A percentile compares a stretch with the other conserved stretches of the same genome.
Evolutionary conservation across 176 grass and related monocot genomes (phyloP).

Genomic region (Oryza nivara): DNA sequence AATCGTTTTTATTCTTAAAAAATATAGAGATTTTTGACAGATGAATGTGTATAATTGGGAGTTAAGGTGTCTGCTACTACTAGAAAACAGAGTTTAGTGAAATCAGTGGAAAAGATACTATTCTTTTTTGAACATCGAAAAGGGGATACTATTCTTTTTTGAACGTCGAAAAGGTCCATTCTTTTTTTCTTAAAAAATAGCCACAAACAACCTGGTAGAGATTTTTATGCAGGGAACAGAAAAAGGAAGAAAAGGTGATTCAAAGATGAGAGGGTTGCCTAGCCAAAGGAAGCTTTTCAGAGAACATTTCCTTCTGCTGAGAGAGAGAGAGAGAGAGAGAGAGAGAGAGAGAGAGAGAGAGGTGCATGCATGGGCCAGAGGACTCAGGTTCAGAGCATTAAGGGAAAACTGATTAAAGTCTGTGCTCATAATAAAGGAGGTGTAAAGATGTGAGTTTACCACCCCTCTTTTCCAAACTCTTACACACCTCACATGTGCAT

Average conservation of each 20-base stretch:
- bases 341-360: background rate
- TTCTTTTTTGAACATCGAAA: background rate
- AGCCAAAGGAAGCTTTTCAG: slow-evolving; percentile 59
- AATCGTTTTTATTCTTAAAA: background rate
- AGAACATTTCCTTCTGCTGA: slow-evolving; percentile 54
- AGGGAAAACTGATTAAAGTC: slow-evolving; percentile 62
- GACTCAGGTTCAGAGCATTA: slow-evolving; percentile 56
- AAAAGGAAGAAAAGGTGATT: slow-evolving; percentile 44
- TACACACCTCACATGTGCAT: slow-evolving; percentile 47
- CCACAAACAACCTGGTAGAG: slow-evolving; percentile 7
- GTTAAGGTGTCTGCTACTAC: background rate
- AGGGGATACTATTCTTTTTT: background rate
- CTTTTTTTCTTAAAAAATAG: slow-evolving; percentile 15
- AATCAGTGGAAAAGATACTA: slow-evolving; percentile 7
- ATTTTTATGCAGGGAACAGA: slow-evolving; percentile 34
- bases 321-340: slow-evolving; percentile 22
- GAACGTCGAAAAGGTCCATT: background rate
- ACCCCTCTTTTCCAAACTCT: slow-evolving; percentile 28
- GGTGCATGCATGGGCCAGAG: slow-evolving; percentile 27
- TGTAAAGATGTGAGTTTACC: slow-evolving; percentile 57
- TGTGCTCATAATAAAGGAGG: slow-evolving; percentile 59
- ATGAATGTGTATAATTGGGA: background rate
- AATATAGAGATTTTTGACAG: background rate
- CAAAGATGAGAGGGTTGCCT: slow-evolving; percentile 33
- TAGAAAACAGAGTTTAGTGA: background rate